Base-by-base conservation (phyloP, 2,329 filamentous ascomycete genomes). In the Fusarium poae region DNA sequence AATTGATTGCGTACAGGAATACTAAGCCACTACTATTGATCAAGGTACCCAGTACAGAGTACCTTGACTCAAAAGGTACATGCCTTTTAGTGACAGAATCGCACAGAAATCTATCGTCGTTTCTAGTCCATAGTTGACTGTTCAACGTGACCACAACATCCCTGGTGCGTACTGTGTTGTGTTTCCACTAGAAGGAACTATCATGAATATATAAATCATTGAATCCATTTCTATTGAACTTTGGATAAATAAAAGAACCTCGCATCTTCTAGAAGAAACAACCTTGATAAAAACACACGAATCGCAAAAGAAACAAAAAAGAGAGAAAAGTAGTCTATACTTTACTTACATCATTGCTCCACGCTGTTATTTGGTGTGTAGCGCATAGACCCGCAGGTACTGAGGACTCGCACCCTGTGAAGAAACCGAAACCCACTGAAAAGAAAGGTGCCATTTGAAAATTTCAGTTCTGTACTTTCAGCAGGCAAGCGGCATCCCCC, bases 51-150 rank as follows among this genome's bases (percentile, higher is more conserved):
- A 37, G 46, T 50, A 39, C 35, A 6, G 11, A 37, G 46, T 50
- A 15, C 48, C 23, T 39, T 50, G 34, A 11, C 23, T 20, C 21
- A n/a, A 27, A 51, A 39, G n/a, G 48, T 51, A 39, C 21, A 27
- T 46, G 35, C 21, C 43, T 29, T 42, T 35, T 61, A 55, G 44
- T 62, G 63, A 61, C 63, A 62, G 67, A 70, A 70, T 68, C 67
- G 55, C 59, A 68, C 49, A 65, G 67, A 70, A 70, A 70, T 48
- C 65, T 49, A 53, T 71, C 67, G 68, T 71, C 51, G 54, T 55
- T 71, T 71, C 68, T 56, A 66, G 43, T 44, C 46, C 39, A 54
- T 60, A 23, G 42, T 54, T 37, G 23, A 61, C 18, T 51, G 35
- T 50, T 40, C 23, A 64, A 60, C 34, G 59, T 68, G 64, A 63